Conservation (phyloP, 805 yeast species). For the Candida railenensis region DNA sequence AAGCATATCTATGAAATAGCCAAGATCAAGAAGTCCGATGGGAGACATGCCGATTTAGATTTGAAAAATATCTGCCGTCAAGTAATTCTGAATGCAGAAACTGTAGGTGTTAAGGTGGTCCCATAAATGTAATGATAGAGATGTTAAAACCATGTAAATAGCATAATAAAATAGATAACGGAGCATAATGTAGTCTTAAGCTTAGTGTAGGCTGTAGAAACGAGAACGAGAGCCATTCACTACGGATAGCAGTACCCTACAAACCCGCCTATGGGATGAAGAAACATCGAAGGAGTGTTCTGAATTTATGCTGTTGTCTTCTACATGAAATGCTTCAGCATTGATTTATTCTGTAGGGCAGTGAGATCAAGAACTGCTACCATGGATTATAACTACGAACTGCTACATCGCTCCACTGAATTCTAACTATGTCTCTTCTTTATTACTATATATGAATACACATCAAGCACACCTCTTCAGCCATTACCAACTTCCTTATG, state of each 20-base stretch:
- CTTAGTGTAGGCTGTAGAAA: too few species aligned
- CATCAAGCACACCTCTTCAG: too few species aligned
- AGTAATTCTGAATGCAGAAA: slow-evolving; percentile 83
- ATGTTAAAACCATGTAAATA: background rate
- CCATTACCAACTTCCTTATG: too few species aligned
- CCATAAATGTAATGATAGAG: slow-evolving; percentile 38
- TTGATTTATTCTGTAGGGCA: too few species aligned
- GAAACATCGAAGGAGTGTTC: too few species aligned
- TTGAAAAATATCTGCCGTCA: slow-evolving; percentile 78
- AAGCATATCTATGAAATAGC: slow-evolving; percentile 96
- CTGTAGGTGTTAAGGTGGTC: slow-evolving; percentile 82
- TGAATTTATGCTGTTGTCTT: too few species aligned
- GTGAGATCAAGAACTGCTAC: too few species aligned
- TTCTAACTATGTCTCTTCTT: background rate
- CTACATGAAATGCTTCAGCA: too few species aligned
- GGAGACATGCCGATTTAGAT: slow-evolving; percentile 67
- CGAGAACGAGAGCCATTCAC: too few species aligned
- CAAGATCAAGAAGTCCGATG: slow-evolving; percentile 85
- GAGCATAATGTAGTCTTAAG: background rate
- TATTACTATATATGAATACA: background rate
- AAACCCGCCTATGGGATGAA: too few species aligned
- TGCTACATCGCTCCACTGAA: background rate
- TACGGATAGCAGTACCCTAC: too few species aligned
- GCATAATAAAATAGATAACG: background rate
- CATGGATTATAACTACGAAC: too few species aligned